Evolutionary conservation across 371 early-diverging fungal species (phyloP), one percentile per base, ranked within the genome.

Genomic region (Rhizomucor miehei): DNA sequence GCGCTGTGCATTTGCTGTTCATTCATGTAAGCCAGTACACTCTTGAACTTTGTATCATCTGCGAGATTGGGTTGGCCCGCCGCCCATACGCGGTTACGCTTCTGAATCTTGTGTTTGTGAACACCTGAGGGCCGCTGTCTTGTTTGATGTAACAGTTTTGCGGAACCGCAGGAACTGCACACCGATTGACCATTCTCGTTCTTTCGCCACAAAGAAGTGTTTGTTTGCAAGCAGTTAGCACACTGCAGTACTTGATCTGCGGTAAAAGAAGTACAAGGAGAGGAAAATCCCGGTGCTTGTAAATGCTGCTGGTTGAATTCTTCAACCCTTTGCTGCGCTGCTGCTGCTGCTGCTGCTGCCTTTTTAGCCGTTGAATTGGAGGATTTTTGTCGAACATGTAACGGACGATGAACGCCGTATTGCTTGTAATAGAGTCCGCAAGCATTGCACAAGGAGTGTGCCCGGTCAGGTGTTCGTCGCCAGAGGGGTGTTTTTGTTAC

Each of bases 191-290:
- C 90, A 39, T 83, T 77, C 17, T 83, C 82, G 57, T 88, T 85
- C 57, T 90, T 84, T 9, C 90, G 80, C 94, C 93, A 94, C 34
- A 91, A 82, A 4, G 95, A 94, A 0, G 92, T 92, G 48, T 85
- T 81, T 2, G 86, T 89, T 44, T 91, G 89, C 5, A 76, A 71
- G 59, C 94, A 94, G 56, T 93, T 90, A 17, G 81, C 79, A 57
- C 95, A 93, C n/a, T 58, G 48, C 1, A 45, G 53, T 29, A 24
- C 35, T 9, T 55, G 45, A 29, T 41, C 44, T 34, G 24, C 20
- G 41, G 38, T 50, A 29, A 1, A 37, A n/a, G n/a, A n/a, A n/a
- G n/a, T n/a, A n/a, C n/a, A n/a, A n/a, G n/a, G n/a, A n/a, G n/a
- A n/a, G n/a, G n/a, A n/a, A n/a, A n/a, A n/a, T n/a, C n/a, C n/a